phyloP scores from a whole-genome alignment of 345 rosid genomes.

The Gossypium stocksii region DNA sequence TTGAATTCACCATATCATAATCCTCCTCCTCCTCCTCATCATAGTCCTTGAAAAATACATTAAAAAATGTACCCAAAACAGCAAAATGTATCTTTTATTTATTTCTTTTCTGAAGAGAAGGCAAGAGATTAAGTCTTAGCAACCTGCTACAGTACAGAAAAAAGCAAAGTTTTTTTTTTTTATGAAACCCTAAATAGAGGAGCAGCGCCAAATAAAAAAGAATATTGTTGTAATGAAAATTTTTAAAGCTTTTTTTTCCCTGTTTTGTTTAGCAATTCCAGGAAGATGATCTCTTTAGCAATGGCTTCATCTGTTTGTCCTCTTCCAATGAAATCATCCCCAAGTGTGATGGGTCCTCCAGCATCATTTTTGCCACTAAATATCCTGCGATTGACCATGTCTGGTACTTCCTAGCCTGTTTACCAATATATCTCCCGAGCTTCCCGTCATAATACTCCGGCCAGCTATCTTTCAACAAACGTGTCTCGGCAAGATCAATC shows the following conservation, averaged over 20 bases:
- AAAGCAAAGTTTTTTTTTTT: not conserved
- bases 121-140: conserved; percentile 28
- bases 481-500: conserved; percentile 57
- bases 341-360: conserved; percentile 31
- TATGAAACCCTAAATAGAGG: conserved; percentile 17
- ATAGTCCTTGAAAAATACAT: too few relatives aligned
- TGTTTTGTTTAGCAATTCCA: not conserved
- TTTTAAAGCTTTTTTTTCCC: conserved; percentile 3
- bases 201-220: conserved; percentile 23
- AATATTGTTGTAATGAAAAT: conserved; percentile 7
- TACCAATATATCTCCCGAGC: conserved; percentile 60
- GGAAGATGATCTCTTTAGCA: conserved; percentile 41
- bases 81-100: conserved; percentile 19
- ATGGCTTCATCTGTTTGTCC: conserved; percentile 53
- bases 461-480: conserved; percentile 64
- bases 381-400: not conserved
- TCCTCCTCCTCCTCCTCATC: not conserved
- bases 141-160: conserved; percentile 34
- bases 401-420: conserved; percentile 31
- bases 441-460: conserved; percentile 69
- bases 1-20: too few relatives aligned
- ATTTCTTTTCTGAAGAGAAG: not conserved
- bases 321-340: conserved; percentile 62
- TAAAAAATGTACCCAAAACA: conserved; percentile 5
- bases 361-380: not conserved